Conservation (phyloP, 2,329 filamentous ascomycete species). For the Teratosphaeriaceae sp. region DNA sequence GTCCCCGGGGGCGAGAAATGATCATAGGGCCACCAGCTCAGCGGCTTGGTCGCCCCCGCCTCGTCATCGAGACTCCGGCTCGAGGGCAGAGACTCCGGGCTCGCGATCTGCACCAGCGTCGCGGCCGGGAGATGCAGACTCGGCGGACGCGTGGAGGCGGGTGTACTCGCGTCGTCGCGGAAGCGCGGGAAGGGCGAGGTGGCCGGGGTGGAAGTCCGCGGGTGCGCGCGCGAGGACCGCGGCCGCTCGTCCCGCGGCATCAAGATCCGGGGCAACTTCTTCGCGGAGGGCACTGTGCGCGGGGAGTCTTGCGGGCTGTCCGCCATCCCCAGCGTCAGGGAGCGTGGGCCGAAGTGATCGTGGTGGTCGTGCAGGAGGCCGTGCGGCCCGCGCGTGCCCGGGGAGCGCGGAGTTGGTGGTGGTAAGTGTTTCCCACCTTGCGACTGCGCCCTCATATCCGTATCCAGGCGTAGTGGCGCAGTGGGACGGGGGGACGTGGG, state of each 20-base stretch:
- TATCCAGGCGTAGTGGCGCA: slow-evolving; percentile 1
- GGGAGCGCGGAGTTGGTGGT: too few relatives aligned
- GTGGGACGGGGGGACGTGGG: slow-evolving; percentile 3
- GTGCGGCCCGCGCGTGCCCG: too few relatives aligned
- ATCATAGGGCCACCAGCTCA: slow-evolving; percentile 74
- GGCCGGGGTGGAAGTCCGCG: slow-evolving; percentile 32
- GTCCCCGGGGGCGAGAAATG: slow-evolving; percentile 65
- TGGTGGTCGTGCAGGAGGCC: too few relatives aligned
- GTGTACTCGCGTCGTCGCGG: slow-evolving; percentile 48
- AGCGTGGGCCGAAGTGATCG: slow-evolving; percentile 3
- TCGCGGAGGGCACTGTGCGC: slow-evolving; percentile 24
- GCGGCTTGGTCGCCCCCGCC: slow-evolving; percentile 26
- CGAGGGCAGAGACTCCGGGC: slow-evolving; percentile 40
- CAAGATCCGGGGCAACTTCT: slow-evolving; percentile 33
- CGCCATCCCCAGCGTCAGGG: not conserved
- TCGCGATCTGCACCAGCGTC: too few relatives aligned
- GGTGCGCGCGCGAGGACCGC: too few relatives aligned
- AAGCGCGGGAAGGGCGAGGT: slow-evolving; percentile 63
- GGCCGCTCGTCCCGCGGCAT: slow-evolving; percentile 30
- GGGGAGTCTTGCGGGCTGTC: slow-evolving; percentile 15
- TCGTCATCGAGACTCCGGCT: slow-evolving; percentile 21
- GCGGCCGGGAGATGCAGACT: slow-evolving; percentile 51
- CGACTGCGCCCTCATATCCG: slow-evolving; percentile 1
- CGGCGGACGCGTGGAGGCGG: slow-evolving; percentile 41
- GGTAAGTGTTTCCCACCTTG: too few relatives aligned